phyloP scores from a whole-genome alignment of 768 basidiomycete species.

The Trametes elegans region DNA sequence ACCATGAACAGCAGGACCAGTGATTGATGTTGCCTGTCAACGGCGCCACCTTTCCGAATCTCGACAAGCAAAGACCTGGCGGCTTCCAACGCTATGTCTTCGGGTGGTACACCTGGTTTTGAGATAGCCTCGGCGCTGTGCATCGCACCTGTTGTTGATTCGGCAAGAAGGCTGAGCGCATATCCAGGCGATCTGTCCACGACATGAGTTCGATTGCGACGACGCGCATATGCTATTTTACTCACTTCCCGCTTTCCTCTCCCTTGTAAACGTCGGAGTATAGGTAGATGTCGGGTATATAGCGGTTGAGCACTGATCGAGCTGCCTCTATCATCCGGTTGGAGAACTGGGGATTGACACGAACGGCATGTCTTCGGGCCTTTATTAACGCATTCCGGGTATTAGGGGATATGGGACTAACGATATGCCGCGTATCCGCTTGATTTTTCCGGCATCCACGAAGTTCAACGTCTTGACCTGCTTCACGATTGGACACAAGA shows the following conservation, averaged over 20 bases:
- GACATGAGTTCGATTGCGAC: background rate
- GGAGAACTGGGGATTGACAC: constrained; percentile 96
- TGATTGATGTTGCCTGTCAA: constrained; percentile 86
- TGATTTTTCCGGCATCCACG: constrained; percentile 86
- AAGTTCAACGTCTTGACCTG: constrained; percentile 93
- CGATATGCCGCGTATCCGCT: constrained; percentile 94
- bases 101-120: constrained; percentile 79
- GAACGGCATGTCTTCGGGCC: constrained; percentile 94
- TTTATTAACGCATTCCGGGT: background rate
- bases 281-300: constrained; percentile 96
- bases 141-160: constrained; percentile 87
- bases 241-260: constrained; percentile 94
- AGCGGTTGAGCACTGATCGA: constrained; percentile 89
- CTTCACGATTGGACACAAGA: constrained; percentile 89
- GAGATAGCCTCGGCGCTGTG: constrained; percentile 88
- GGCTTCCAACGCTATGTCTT: constrained; percentile 86
- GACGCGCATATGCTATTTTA: constrained; percentile 11
- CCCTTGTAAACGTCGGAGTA: constrained; percentile 99
- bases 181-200: constrained; percentile 91
- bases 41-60: constrained; percentile 80
- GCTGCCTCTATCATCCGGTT: constrained; percentile 97
- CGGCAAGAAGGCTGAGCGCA: constrained; percentile 85
- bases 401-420: constrained; percentile 41
- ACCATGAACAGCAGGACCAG: constrained; percentile 89
- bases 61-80: constrained; percentile 77